phyloP scores from a whole-genome alignment of 768 basidiomycete species.

The Boletales sp. region DNA sequence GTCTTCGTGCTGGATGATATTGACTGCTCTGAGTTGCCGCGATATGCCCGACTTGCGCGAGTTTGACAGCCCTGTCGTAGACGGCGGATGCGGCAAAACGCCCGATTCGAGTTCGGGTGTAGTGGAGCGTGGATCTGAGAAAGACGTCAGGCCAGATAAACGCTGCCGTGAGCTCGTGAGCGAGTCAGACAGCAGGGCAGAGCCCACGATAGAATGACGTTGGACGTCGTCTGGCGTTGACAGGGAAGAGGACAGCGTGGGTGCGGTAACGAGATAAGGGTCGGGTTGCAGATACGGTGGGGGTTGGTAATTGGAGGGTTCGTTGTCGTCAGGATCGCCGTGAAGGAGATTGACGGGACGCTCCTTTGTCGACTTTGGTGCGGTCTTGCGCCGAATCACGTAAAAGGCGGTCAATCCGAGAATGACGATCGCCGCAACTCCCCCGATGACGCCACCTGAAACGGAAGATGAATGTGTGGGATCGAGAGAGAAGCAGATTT shows the following conservation, averaged over 20 bases:
- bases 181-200: slow-evolving; percentile 17
- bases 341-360: slow-evolving; percentile 67
- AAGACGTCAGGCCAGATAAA: slow-evolving; percentile 25
- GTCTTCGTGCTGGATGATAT: slow-evolving; percentile 84
- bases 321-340: slow-evolving; percentile 50
- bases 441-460: slow-evolving; percentile 54
- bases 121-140: slow-evolving; percentile 40
- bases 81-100: slow-evolving; percentile 13
- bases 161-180: slow-evolving; percentile 22
- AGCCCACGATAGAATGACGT: slow-evolving; percentile 18
- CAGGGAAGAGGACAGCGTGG: slow-evolving; percentile 41
- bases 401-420: slow-evolving; percentile 41
- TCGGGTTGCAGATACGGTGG: slow-evolving; percentile 74
- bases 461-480: slow-evolving; percentile 5
- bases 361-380: slow-evolving; percentile 42
- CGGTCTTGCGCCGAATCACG: slow-evolving; percentile 47
- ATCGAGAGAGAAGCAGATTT: background rate
- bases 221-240: slow-evolving; percentile 30
- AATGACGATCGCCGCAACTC: slow-evolving; percentile 47
- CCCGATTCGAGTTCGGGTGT: slow-evolving; percentile 40
- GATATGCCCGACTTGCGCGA: slow-evolving; percentile 38
- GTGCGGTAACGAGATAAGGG: slow-evolving; percentile 69
- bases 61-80: slow-evolving; percentile 18
- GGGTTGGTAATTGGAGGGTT: slow-evolving; percentile 43
- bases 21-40: slow-evolving; percentile 62